Conservation (phyloP, 768 basidiomycete species). For the Calocybe cyanea region DNA sequence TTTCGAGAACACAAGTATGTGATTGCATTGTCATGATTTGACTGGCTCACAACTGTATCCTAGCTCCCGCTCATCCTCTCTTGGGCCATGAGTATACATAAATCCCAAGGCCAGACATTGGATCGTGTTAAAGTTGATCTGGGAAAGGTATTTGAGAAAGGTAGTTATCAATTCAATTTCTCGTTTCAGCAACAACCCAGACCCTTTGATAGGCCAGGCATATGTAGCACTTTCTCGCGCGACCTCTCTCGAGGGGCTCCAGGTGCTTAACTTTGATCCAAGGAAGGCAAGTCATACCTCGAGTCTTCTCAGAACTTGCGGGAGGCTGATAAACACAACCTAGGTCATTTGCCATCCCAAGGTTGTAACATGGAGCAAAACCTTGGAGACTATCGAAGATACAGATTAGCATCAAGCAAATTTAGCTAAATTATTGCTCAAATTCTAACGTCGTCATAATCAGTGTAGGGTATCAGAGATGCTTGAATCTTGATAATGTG, state of each 20-base stretch:
- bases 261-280: conserved; percentile 77
- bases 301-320: not conserved
- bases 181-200: not conserved
- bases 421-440: too few relatives aligned
- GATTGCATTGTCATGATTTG: not conserved
- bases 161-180: conserved; percentile 28
- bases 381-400: conserved; percentile 48
- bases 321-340: not conserved
- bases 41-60: conserved; percentile 1
- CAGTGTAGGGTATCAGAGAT: too few relatives aligned
- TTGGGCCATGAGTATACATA: conserved; percentile 99
- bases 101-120: conserved; percentile 95
- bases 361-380: conserved; percentile 69
- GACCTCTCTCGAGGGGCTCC: conserved; percentile 79
- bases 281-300: conserved; percentile 49
- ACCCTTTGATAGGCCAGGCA: conserved; percentile 75
- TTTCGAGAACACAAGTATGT: conserved; percentile 72
- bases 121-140: conserved; percentile 94
- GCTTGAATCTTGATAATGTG: too few relatives aligned
- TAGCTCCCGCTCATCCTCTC: conserved; percentile 86
- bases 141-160: conserved; percentile 90
- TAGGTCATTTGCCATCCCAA: conserved; percentile 47
- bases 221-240: conserved; percentile 90
- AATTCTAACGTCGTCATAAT: too few relatives aligned
- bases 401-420: too few relatives aligned